Evolutionary conservation across 1,284 basidiomycete species (phyloP), one percentile per base, ranked within the genome.

Genomic region (Ustilago crameri): DNA sequence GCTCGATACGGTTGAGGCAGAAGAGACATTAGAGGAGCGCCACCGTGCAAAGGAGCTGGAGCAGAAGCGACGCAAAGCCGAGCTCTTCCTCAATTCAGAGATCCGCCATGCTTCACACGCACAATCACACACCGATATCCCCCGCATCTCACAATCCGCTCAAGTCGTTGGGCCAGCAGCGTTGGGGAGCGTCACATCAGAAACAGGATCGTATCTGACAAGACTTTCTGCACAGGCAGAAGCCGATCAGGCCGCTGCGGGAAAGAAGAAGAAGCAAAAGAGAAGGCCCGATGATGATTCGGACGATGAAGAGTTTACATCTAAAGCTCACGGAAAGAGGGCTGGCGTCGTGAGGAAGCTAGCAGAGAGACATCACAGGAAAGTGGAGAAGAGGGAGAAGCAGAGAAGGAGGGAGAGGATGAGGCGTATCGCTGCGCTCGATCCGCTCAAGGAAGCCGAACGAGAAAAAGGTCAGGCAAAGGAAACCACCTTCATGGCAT

Each of bases 401-500:
- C 27, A 42, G 14, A 42, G 70, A 24, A 51, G 70, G 0, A 43
- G 51, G 18, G 59, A 63, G 12, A 43, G 70, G 1, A 34, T 73
- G 56, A 24, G 58, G 10, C 48, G 70, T 0, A 71, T 71, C 17
- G 68, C 68, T 9, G 68, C 68, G 10, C 63, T 71, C 12, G 59
- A 71, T 24, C 68, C 68, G 9, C 51, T 71, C 15, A 53, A 66
- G 26, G 62, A 71, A 20, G 54, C 35, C 7, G 49, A 58, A n/a
- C 15, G 63, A 4, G 27, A 66, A 14, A 46, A 49, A 5, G 68
- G 62, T 0, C 42, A 53, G 23, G 67, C 67, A 5, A 70, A 70
- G 24, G 67, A 70, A 35, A 70, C 67, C 22, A 66, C 55, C 22
- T 71, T 71, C 8, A 65, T 66, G 57, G 68, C 63, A 17, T 38